Conservation (phyloP, 225 moss, liverwort and hornwort genomes). For the Physcomitrellopsis africana region DNA sequence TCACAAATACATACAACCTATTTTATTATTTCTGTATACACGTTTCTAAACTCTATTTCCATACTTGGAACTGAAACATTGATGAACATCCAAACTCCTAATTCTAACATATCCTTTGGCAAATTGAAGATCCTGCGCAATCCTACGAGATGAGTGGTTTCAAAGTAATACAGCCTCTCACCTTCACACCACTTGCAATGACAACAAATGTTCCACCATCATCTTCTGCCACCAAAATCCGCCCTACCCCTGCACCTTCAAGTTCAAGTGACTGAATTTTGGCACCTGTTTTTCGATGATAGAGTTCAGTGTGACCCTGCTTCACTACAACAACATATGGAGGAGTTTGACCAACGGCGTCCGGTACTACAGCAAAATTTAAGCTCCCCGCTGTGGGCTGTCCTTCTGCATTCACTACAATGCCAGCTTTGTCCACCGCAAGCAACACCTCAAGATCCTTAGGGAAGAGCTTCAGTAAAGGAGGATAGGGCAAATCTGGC, state of each 20-base stretch:
- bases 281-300: constrained; percentile 88
- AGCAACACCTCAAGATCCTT: constrained; percentile 88
- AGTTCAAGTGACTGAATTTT: constrained; percentile 87
- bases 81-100: not conserved
- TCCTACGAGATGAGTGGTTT: not conserved
- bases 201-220: constrained; percentile 79
- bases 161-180: constrained; percentile 31
- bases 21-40: not conserved
- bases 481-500: constrained; percentile 85
- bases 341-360: constrained; percentile 83
- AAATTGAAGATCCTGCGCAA: not conserved
- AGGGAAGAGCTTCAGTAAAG: constrained; percentile 85
- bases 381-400: constrained; percentile 86
- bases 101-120: not conserved
- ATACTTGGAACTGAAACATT: not conserved
- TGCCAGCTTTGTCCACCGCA: constrained; percentile 88
- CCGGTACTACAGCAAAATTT: constrained; percentile 81
- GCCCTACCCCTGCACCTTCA: constrained; percentile 68
- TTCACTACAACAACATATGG: constrained; percentile 89
- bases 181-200: constrained; percentile 87
- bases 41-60: not conserved
- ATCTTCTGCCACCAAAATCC: constrained; percentile 82
- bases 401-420: constrained; percentile 83
- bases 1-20: not conserved
- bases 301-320: constrained; percentile 84